Conservation (phyloP, 371 early-diverging fungal species). For the Coemansia sp. region DNA sequence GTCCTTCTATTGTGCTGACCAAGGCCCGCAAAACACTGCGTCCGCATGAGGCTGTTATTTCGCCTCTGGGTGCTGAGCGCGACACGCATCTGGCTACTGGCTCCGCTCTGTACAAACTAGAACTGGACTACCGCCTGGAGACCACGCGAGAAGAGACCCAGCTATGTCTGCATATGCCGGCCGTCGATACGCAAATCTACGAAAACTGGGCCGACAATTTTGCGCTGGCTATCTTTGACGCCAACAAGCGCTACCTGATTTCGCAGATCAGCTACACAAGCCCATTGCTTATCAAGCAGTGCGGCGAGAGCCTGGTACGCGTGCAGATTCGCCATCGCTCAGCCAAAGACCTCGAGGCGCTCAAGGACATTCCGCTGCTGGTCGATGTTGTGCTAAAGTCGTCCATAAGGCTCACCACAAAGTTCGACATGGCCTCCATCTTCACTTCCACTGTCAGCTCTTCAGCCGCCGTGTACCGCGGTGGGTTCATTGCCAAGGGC, state of each 20-base stretch:
- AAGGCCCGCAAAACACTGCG: slow-evolving; percentile 68
- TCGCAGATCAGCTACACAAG: slow-evolving; percentile 76
- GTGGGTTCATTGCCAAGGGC: slow-evolving; percentile 31
- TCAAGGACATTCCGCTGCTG: slow-evolving; percentile 63
- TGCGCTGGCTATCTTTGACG: slow-evolving; percentile 56
- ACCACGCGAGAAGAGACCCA: slow-evolving; percentile 67
- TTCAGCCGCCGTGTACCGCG: slow-evolving; percentile 44
- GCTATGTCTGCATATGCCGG: slow-evolving; percentile 53
- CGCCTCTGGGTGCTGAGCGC: slow-evolving; percentile 70
- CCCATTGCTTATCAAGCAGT: slow-evolving; percentile 63
- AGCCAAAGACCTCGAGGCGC: slow-evolving; percentile 68
- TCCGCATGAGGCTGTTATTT: slow-evolving; percentile 64
- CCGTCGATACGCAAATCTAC: slow-evolving; percentile 46
- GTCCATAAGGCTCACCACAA: slow-evolving; percentile 50
- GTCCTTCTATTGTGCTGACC: slow-evolving; percentile 62
- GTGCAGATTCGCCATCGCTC: slow-evolving; percentile 74
- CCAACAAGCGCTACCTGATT: slow-evolving; percentile 63
- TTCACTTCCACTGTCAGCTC: slow-evolving; percentile 34
- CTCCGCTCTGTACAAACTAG: slow-evolving; percentile 66
- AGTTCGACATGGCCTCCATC: slow-evolving; percentile 58
- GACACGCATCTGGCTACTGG: slow-evolving; percentile 70
- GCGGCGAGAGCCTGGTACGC: slow-evolving; percentile 83
- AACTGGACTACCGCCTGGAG: slow-evolving; percentile 71
- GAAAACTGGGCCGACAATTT: slow-evolving; percentile 51
- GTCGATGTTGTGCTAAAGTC: slow-evolving; percentile 67